A percentile compares a stretch with the other conserved stretches of the same genome.
These are phyloP conservation scores for Acarospora socialis DNA, from an alignment of 2,329 filamentous ascomycete species.

Conservation along the genomic window DNA sequence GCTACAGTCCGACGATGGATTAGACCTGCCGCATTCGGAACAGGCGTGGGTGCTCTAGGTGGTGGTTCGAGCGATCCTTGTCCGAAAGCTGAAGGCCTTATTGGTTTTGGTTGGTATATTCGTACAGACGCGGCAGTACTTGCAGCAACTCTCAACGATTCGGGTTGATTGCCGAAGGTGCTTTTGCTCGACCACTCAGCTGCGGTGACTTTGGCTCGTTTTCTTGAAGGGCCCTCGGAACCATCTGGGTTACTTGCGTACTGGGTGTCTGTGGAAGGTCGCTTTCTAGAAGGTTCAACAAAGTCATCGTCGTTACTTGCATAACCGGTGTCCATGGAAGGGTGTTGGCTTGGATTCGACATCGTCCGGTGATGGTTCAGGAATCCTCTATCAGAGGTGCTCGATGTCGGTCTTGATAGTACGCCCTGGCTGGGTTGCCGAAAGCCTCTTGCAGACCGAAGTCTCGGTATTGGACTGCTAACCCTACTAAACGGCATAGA, in stretches of 20 bases:
- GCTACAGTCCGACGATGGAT: constrained; percentile 20
- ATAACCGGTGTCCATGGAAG: constrained; percentile 3
- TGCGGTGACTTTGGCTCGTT: constrained; percentile 65
- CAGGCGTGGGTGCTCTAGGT: constrained; percentile 64
- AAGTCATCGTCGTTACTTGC: not conserved
- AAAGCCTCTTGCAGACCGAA: too few relatives aligned
- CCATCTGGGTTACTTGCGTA: constrained; percentile 62
- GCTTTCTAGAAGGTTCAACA: constrained; percentile 14
- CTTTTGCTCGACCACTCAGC: constrained; percentile 56
- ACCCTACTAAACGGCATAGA: too few relatives aligned
- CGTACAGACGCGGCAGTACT: constrained; percentile 81
- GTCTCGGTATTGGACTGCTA: too few relatives aligned
- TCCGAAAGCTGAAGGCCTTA: constrained; percentile 32
- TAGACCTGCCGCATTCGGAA: constrained; percentile 35
- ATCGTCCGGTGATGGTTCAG: too few relatives aligned
- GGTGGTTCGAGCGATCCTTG: constrained; percentile 51
- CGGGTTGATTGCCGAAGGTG: constrained; percentile 56
- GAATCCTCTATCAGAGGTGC: too few relatives aligned
- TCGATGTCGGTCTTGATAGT: too few relatives aligned
- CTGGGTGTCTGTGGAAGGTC: constrained; percentile 28
- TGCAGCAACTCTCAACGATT: constrained; percentile 77
- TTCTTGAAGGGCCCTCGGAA: constrained; percentile 47
- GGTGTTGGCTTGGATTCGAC: too few relatives aligned
- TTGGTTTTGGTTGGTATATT: constrained; percentile 59
- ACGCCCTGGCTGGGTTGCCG: too few relatives aligned